Evolutionary conservation across 2,329 filamentous ascomycete genomes (phyloP).

Genomic region (Aspergillus pseudonomiae): DNA sequence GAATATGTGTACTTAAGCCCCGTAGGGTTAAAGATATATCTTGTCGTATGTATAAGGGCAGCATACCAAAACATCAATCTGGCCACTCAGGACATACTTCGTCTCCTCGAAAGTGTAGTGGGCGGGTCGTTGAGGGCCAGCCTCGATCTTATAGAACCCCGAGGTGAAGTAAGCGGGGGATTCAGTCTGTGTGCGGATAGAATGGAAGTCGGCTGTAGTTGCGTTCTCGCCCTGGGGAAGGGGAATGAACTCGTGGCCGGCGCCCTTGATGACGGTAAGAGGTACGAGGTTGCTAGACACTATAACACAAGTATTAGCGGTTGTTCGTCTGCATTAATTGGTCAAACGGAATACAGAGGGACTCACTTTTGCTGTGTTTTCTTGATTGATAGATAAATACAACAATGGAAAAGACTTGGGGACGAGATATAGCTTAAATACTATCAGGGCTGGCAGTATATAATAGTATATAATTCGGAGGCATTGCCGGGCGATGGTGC

Average conservation of each 20-base stretch:
- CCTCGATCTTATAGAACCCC: conserved; percentile 30
- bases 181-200: conserved; percentile 26
- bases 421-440: neutral
- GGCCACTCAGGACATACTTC: conserved; percentile 29
- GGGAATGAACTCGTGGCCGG: conserved; percentile 28
- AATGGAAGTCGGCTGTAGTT: conserved; percentile 30
- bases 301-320: neutral
- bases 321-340: neutral
- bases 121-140: conserved; percentile 24
- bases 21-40: neutral
- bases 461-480: neutral
- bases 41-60: neutral
- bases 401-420: neutral
- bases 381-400: neutral
- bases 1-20: neutral
- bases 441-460: neutral
- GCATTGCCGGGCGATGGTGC: neutral
- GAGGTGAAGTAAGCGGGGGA: conserved; percentile 27
- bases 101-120: conserved; percentile 29
- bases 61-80: conserved; percentile 29
- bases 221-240: conserved; percentile 27
- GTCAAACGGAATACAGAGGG: neutral
- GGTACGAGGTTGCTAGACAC: conserved; percentile 26
- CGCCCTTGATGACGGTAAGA: conserved; percentile 29
- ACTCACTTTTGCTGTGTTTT: neutral